phyloP scores from a whole-genome alignment of 2,329 filamentous ascomycete genomes.

The Aspergillus proliferans region DNA sequence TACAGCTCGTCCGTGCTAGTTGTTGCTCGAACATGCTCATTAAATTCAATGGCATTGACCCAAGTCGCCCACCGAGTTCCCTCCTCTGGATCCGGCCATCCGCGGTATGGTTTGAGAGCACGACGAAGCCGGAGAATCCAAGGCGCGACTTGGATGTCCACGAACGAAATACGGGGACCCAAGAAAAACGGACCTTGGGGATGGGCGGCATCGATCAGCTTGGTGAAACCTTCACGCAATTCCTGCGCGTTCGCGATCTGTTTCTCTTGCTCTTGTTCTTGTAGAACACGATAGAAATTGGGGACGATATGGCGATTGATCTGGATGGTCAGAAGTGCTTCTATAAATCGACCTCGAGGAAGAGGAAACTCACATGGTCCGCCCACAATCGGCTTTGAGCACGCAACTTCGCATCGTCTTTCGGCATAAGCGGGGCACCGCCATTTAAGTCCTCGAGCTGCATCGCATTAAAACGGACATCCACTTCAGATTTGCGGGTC shows the following conservation, averaged over 20 bases:
- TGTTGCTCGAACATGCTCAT: slow-evolving; percentile 59
- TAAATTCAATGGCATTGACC: slow-evolving; percentile 62
- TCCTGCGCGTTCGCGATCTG: slow-evolving; percentile 55
- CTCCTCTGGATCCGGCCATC: slow-evolving; percentile 59
- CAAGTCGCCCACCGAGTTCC: slow-evolving; percentile 62
- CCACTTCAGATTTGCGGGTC: not conserved
- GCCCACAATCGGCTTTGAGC: slow-evolving; percentile 75
- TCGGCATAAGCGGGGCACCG: slow-evolving; percentile 58
- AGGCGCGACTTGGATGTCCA: slow-evolving; percentile 70
- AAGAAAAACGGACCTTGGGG: slow-evolving; percentile 63
- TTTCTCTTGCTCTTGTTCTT: slow-evolving; percentile 54
- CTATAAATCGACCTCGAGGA: not conserved
- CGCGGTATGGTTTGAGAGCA: slow-evolving; percentile 58
- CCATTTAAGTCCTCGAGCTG: slow-evolving; percentile 67
- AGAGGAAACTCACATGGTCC: slow-evolving; percentile 58
- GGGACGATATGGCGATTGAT: slow-evolving; percentile 73
- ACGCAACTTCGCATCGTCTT: slow-evolving; percentile 57
- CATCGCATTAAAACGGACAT: not conserved
- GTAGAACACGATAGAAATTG: slow-evolving; percentile 66
- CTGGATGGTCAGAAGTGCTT: slow-evolving; percentile 31
- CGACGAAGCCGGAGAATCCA: slow-evolving; percentile 65
- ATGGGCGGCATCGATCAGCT: slow-evolving; percentile 53
- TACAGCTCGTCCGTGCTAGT: slow-evolving; percentile 62
- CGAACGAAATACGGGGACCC: slow-evolving; percentile 53
- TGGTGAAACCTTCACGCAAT: slow-evolving; percentile 61